Base-by-base conservation (phyloP, 2,329 filamentous ascomycete species). In the Corynespora cassiicola region DNA sequence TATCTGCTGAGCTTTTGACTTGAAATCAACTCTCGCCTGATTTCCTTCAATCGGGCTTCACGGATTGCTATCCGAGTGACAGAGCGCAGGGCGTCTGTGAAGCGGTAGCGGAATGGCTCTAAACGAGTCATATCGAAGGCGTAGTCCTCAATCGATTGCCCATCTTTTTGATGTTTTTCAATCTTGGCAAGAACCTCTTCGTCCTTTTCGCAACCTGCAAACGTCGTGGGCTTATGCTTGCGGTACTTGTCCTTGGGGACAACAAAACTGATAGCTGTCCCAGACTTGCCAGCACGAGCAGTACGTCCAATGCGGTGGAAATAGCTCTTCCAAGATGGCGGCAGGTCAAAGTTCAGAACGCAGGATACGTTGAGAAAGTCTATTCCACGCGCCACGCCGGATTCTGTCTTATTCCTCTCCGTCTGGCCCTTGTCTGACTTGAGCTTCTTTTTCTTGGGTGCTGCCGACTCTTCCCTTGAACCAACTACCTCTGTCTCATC, bases 231-330 rank as follows among this genome's bases (percentile, higher is more conserved):
- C 60, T 90, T 88, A 73, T 97, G 92, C 69, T 96, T 96, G 54
- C 88, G 83, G 70, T 87, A 96, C 29, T 86, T 79, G 0, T 89
- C 84, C 33, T 83, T 79, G 7, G 94, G 92, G 3, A 99, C 80
- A 34, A 95, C 88, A 67, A 99, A 96, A 7, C 90, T 96, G n/a
- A 99, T 79, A 0, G 94, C 90, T 80, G 96, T 97, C 43, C 94
- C 94, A 1, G 87, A 85, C 63, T 95, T 89, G 8, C 91, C 92
- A 2, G 91, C 94, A 45, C 94, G 83, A 2, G 90, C 94, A 5
- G 94, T 99, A 20, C 94, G 85, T 20, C 94, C 94, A 58, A 99
- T 95, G 36, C 94, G 86, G 71, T 99, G 94, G n/a, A 88, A 95
- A 69, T 99, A 99, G 7, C 90, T 95, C 65, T 90, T 95, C 23